Percentiles rank a stretch among this genome's conserved stretches.
phyloP scores from a whole-genome alignment of 73 alveolate species.

The Tetrahymena malaccensis region DNA sequence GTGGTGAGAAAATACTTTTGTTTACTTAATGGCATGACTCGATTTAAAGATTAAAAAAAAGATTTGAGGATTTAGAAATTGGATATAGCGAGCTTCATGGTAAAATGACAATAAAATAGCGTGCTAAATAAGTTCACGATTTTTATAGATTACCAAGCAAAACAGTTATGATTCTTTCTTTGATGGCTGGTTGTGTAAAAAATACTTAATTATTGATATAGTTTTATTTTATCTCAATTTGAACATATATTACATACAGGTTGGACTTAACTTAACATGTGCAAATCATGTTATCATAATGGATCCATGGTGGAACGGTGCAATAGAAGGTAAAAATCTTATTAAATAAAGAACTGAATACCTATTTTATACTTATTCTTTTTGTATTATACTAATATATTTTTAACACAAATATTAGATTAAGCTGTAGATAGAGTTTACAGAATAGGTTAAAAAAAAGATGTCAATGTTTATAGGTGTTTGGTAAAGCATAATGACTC shows the following conservation, averaged over 20 bases:
- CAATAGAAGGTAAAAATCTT: conserved; percentile 3
- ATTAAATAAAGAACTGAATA: no score
- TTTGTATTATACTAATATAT: not conserved
- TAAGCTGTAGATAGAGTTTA: conserved; percentile 39
- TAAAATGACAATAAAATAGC: conserved; percentile 19
- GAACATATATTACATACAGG: no score
- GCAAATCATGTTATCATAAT: conserved; percentile 26
- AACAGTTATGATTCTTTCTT: conserved; percentile 13
- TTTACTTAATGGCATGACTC: conserved; percentile 35
- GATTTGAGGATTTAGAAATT: conserved; percentile 1
- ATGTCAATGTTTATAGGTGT: conserved; percentile 15
- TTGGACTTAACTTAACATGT: conserved; percentile 32
- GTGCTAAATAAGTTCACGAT: conserved; percentile 5
- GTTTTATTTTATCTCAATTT: no score
- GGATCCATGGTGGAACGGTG: conserved; percentile 51
- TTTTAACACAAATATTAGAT: not conserved
- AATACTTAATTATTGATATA: not conserved
- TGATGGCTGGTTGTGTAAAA: conserved; percentile 5
- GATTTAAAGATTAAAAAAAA: not conserved
- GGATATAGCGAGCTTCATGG: not conserved
- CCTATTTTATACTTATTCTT: not conserved
- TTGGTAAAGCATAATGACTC: not conserved
- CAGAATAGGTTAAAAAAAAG: conserved; percentile 22
- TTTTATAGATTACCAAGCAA: not conserved
- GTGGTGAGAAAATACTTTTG: conserved; percentile 2